phyloP scores from a whole-genome alignment of 2,329 filamentous ascomycete species.

The Byssothecium circinans region DNA sequence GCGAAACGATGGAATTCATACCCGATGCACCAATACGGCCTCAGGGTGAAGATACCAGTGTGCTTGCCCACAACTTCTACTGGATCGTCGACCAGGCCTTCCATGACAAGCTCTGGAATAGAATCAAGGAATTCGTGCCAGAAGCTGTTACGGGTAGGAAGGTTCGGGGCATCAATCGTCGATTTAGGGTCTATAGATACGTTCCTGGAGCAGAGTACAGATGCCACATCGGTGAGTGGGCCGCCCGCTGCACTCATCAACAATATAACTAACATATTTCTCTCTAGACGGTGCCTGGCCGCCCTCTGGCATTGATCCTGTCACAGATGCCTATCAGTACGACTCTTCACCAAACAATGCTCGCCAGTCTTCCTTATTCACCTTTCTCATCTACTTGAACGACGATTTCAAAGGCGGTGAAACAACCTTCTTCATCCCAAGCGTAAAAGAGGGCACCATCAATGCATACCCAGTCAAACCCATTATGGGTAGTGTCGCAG shows the following conservation, averaged over 20 bases:
- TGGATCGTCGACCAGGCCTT: slow-evolving; percentile 68
- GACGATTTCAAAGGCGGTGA: slow-evolving; percentile 73
- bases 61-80: slow-evolving; percentile 73
- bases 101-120: slow-evolving; percentile 64
- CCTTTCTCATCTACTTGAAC: slow-evolving; percentile 69
- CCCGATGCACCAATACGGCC: slow-evolving; percentile 68
- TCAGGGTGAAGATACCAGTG: slow-evolving; percentile 63
- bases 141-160: slow-evolving; percentile 56
- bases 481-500: slow-evolving; percentile 67
- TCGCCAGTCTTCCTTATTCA: slow-evolving; percentile 69
- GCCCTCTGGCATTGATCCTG: slow-evolving; percentile 63
- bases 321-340: slow-evolving; percentile 63
- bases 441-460: slow-evolving; percentile 63
- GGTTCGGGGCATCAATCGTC: slow-evolving; percentile 66
- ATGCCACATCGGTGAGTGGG: slow-evolving; percentile 59
- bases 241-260: not conserved
- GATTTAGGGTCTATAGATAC: slow-evolving; percentile 73
- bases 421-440: slow-evolving; percentile 71
- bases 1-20: slow-evolving; percentile 65
- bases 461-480: slow-evolving; percentile 71
- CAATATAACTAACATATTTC: slow-evolving; percentile 4
- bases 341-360: slow-evolving; percentile 62
- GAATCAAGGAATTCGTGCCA: slow-evolving; percentile 63
- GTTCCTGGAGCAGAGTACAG: slow-evolving; percentile 73
- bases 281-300: slow-evolving; percentile 67